Evolutionary conservation across 805 yeast species (phyloP), one percentile per base, ranked within the genome.

Genomic region (Saturnispora halmiae): DNA sequence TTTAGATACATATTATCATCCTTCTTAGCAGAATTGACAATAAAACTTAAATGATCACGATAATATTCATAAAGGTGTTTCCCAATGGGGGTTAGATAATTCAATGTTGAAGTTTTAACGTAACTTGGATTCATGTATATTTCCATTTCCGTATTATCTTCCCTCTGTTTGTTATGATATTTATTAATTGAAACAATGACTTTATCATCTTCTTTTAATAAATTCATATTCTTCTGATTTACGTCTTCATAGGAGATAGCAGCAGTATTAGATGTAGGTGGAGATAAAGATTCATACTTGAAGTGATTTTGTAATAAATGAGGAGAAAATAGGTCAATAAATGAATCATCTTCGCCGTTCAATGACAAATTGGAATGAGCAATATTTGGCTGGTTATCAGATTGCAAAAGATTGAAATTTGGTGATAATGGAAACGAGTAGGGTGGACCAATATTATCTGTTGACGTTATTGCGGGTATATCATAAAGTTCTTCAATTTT

Each of bases 1-100:
- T 66, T 66, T 46, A 70, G 67, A 51, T 67, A 73, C 47, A 69
- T 66, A 46, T 73, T 74, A 22, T 73, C 71, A 24, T 62, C 67
- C 31, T 60, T 58, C 1, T 78, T 76, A 1, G 76, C 72, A 27
- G 73, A 66, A 3, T 72, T 70, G 1, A 71, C 65, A 30, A 63
- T 60, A 6, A 53, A 51, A 11, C 72, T 61, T 30, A 74, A 50
- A 10, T 63, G 63, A 43, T 70, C 69, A 24, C 67, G 65, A 50
- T 72, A 74, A 51, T 73, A 72, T 36, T 68, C 68, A 34, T 44
- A 46, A 4, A 73, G 54, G 42, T 58, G 58, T 20, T 58, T 51
- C 19, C 66, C 67, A n/a, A 59, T 47, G 5, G 61, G 55, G 4
- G 64, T 50, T 28, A 69, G 50, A 11, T 48, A 21, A 13, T 55